These are phyloP conservation scores for Adansonia digitata DNA, from an alignment of 345 rosid species.

Conservation along the genomic window DNA sequence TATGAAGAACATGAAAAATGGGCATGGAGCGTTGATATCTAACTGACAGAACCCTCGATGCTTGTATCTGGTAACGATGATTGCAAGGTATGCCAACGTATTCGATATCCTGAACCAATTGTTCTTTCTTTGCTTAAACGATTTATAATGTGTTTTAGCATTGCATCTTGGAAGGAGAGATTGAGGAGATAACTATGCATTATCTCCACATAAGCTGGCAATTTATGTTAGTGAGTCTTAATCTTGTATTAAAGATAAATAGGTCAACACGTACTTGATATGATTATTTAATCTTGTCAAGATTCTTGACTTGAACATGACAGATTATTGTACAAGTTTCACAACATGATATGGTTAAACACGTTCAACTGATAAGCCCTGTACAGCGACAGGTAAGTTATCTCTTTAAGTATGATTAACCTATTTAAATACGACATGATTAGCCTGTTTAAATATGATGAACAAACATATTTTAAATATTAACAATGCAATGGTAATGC, in stretches of 20 bases:
- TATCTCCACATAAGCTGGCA: neutral
- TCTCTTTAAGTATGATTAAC: neutral
- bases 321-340: neutral
- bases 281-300: neutral
- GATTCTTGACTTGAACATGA: neutral
- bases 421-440: neutral
- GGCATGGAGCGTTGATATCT: constrained; percentile 99
- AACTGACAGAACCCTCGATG: constrained; percentile 80
- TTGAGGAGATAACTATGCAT: neutral
- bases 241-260: neutral
- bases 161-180: constrained; percentile 8
- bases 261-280: neutral
- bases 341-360: neutral
- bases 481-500: too few species aligned
- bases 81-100: constrained; percentile 67
- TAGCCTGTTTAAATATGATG: neutral
- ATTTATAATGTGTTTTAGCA: constrained; percentile 11
- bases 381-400: neutral
- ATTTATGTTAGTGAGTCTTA: neutral
- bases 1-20: constrained; percentile 98
- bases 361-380: neutral
- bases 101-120: constrained; percentile 7
- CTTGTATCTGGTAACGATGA: constrained; percentile 99
- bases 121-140: neutral
- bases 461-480: neutral